Evolutionary conservation across 2,329 filamentous ascomycete species (phyloP), one percentile per base, ranked within the genome.

Genomic region (Dothiorella sarmentorum): DNA sequence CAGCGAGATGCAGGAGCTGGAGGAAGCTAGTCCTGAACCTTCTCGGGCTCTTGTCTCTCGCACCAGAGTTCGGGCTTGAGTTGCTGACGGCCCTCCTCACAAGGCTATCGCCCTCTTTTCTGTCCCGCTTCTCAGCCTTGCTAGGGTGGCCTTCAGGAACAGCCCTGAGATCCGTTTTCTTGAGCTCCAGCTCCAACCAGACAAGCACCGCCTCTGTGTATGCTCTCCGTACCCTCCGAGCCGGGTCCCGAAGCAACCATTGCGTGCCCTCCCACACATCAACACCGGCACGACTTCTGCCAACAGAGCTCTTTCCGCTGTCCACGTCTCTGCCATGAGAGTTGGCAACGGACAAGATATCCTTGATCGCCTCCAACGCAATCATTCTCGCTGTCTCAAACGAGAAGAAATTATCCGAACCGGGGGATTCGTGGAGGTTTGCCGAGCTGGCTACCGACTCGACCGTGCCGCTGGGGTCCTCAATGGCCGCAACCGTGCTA

Each of bases 241-340:
- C 87, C 0, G 85, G 81, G 67, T 97, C 93, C 35, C 89, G 86
- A 18, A 97, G 77, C 43, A 97, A 83, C 90, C 91, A 96, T 62
- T 97, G 91, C 0, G 92, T 96, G n/a, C 90, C 91, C 72, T 97
- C 92, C 94, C 94, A 99, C 0, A 92, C 88, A 57, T 89, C 83
- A 7, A 96, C 80, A 0, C 89, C 86, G 0, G 95, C 89, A 38
- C 81, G 84, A 69, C 88, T 90, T 62, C 91, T 83, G 5, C 85
- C 84, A 53, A 94, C 82, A 27, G 83, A 83, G 24, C 73, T 75
- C 40, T 55, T 59, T 4, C 68, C 71, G 10, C 71, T 71, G 29
- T 74, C 72, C 7, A 67, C 53, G 79, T 81, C 69, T 80, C 85
- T 63, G 81, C 82, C 33, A 1, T 42, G 55, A 1, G 64, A 64